Base-by-base conservation (phyloP, 371 early-diverging fungal genomes). In the Saksenaea oblongispora region DNA sequence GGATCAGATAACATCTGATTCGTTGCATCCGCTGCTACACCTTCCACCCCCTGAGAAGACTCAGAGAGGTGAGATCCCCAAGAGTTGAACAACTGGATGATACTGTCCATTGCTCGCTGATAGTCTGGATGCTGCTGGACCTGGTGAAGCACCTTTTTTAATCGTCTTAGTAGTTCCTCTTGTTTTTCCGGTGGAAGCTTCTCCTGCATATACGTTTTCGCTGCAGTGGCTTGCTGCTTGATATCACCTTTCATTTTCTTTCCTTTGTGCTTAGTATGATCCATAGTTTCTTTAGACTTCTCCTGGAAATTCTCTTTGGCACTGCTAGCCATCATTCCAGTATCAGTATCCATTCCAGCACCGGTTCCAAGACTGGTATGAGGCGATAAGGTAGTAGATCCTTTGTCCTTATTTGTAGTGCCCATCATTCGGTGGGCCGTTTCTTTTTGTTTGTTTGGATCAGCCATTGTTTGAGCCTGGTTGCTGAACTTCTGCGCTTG, bases 81-180 rank as follows among this genome's bases (percentile, higher is more conserved):
- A 1, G 62, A 71, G 28, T 74, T 63, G 24, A 75, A 41, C 27
- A 84, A 60, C 5, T 51, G 28, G 26, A 83, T 64, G 31, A 87
- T 60, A 1, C 80, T 76, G 15, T 73, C 69, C 18, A 86, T 72
- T 5, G 87, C 76, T 5, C 71, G 47, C 58, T 85, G 86, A 36
- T 85, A 87, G 31, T 84, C 80, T 0, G 82, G 72, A 10, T 86
- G 63, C 10, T 69, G 59, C 41, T 87, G 85, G 26, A 86, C 73
- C 61, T 84, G 71, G 11, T 61, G 65, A n/a, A 85, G n/a, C 11
- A 78, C 69, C 0, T 34, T 15, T 56, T 79, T 75, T 47, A 86
- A 77, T 27, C 83, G 80, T 36, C 69, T 65, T 9, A 83, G 59
- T 14, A 83, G 62, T 13, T 63, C 80, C n/a, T 72, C 61, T 44